These are phyloP conservation scores for Candida maris DNA, from an alignment of 805 yeast genomes.

Conservation along the genomic window DNA sequence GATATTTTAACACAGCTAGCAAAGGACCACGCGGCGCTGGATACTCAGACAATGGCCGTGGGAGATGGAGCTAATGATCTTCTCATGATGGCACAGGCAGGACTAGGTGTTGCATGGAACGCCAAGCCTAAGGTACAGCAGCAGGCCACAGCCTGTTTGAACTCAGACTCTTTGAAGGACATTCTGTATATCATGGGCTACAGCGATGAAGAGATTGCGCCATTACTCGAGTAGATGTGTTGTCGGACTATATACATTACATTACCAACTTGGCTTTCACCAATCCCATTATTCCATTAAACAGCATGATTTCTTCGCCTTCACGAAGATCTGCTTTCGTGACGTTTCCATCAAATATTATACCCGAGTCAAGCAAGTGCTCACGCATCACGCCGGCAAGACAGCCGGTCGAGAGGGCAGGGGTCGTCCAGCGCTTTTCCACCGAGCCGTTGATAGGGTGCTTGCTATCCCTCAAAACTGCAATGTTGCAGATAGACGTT, in stretches of 20 bases:
- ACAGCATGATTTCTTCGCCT: slow-evolving; percentile 71
- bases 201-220: slow-evolving; percentile 48
- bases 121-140: slow-evolving; percentile 92
- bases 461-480: slow-evolving; percentile 42
- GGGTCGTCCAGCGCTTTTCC: slow-evolving; percentile 69
- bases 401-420: slow-evolving; percentile 74
- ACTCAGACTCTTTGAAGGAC: slow-evolving; percentile 69
- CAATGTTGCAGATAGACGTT: slow-evolving; percentile 80
- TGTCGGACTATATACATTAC: slow-evolving; percentile 2
- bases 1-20: slow-evolving; percentile 63
- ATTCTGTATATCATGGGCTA: slow-evolving; percentile 79
- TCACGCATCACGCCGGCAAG: slow-evolving; percentile 80
- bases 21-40: slow-evolving; percentile 46
- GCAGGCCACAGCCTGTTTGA: slow-evolving; percentile 78
- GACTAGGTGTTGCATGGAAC: slow-evolving; percentile 95
- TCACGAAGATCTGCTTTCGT: slow-evolving; percentile 40
- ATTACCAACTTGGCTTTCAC: slow-evolving; percentile 51
- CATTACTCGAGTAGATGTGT: not conserved
- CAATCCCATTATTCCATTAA: slow-evolving; percentile 84
- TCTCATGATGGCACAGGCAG: slow-evolving; percentile 87
- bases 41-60: slow-evolving; percentile 65
- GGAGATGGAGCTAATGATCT: slow-evolving; percentile 98
- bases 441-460: slow-evolving; percentile 27
- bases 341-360: slow-evolving; percentile 29
- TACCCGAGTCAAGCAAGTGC: slow-evolving; percentile 41